phyloP scores from a whole-genome alignment of 345 rosid genomes.

The Cardamine occulta region DNA sequence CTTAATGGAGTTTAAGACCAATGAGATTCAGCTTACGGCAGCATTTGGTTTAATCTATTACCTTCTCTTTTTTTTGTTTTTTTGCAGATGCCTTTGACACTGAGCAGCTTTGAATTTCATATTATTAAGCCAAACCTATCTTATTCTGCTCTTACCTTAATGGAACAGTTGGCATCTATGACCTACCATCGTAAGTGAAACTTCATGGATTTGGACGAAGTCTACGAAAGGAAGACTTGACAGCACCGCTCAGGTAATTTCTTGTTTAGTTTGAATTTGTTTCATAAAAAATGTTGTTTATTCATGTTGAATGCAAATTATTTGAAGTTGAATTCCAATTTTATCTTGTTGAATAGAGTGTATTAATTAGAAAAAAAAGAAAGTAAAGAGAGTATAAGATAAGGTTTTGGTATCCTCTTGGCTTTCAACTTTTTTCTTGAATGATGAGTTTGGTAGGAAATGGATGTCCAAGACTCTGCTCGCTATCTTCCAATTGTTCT shows the following conservation, averaged over 20 bases:
- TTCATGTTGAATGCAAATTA: neutral
- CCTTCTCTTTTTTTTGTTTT: slow-evolving; percentile 25
- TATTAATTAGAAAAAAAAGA: neutral
- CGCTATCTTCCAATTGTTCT: neutral
- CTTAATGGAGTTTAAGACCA: neutral
- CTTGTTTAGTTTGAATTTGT: slow-evolving; percentile 39
- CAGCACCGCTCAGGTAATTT: slow-evolving; percentile 30
- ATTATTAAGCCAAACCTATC: slow-evolving; percentile 53
- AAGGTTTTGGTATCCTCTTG: slow-evolving; percentile 6
- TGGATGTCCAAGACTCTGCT: neutral
- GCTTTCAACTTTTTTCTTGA: slow-evolving; percentile 4
- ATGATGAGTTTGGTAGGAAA: neutral
- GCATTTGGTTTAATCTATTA: slow-evolving; percentile 16
- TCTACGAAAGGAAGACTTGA: no score
- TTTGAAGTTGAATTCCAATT: neutral
- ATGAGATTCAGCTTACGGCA: neutral
- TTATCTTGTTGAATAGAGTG: neutral
- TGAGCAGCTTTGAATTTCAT: slow-evolving; percentile 93
- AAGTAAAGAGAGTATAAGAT: neutral
- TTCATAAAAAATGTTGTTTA: neutral
- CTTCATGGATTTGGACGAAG: no score
- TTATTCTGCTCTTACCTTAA: slow-evolving; percentile 52
- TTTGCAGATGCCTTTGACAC: slow-evolving; percentile 91
- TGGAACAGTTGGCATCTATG: slow-evolving; percentile 44
- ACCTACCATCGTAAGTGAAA: slow-evolving; percentile 56